Conservation (phyloP, 2,329 filamentous ascomycete species). For the Xylaria sp. region DNA sequence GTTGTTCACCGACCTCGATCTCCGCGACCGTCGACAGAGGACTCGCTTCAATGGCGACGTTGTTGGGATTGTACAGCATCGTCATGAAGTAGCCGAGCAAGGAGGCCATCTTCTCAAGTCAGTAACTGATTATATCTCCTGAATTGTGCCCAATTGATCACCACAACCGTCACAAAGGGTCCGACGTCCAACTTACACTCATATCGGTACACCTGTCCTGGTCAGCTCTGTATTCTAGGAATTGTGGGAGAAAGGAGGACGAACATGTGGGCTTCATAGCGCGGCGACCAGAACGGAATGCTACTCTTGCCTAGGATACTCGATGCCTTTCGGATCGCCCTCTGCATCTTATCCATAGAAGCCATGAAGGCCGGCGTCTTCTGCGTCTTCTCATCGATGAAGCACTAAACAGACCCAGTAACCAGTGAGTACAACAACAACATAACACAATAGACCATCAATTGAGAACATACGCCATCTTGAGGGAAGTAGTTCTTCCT, state of each 20-base stretch:
- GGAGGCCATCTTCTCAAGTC: constrained; percentile 33
- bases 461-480: constrained; percentile 32
- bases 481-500: constrained; percentile 34
- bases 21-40: constrained; percentile 42
- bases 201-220: constrained; percentile 33
- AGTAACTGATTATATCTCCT: neutral
- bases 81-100: constrained; percentile 44
- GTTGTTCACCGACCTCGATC: constrained; percentile 40
- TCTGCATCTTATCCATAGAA: constrained; percentile 32
- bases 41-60: constrained; percentile 42
- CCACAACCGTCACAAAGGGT: neutral
- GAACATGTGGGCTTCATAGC: constrained; percentile 44
- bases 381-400: constrained; percentile 35
- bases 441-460: neutral
- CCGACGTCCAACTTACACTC: constrained; percentile 18
- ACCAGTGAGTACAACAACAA: neutral
- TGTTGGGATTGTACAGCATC: constrained; percentile 48
- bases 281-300: constrained; percentile 43
- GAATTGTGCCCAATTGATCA: neutral
- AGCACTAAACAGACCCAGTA: constrained; percentile 23
- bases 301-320: constrained; percentile 38
- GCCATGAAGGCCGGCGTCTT: constrained; percentile 33
- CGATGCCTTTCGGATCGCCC: constrained; percentile 34
- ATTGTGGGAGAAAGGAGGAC: constrained; percentile 15
- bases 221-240: neutral